Conservation (phyloP, 345 rosid genomes). For the Excoecaria cochinchinensis region DNA sequence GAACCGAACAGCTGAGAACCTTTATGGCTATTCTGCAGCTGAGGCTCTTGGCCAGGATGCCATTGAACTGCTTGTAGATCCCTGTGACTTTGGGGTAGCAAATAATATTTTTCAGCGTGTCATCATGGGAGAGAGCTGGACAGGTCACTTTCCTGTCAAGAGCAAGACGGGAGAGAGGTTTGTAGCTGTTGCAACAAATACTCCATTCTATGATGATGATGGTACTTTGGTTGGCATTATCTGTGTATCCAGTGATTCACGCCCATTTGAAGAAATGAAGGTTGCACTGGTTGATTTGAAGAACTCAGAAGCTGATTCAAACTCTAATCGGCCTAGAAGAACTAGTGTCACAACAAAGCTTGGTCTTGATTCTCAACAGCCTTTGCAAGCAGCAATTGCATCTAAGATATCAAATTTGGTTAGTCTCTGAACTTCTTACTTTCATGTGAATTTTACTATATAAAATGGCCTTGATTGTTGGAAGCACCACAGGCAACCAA, state of each 20-base stretch:
- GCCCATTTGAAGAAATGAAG: constrained; percentile 47
- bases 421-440: constrained; percentile 36
- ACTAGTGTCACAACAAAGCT: constrained; percentile 61
- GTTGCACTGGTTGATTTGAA: constrained; percentile 32
- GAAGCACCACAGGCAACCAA: constrained; percentile 62
- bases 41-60: constrained; percentile 81
- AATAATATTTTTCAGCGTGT: constrained; percentile 51
- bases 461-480: constrained; percentile 32
- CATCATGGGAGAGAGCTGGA: constrained; percentile 74
- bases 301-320: constrained; percentile 47
- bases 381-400: constrained; percentile 80
- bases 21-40: constrained; percentile 72
- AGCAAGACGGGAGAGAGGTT: constrained; percentile 69
- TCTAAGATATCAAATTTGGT: constrained; percentile 93
- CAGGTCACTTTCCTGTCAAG: constrained; percentile 86
- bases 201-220: constrained; percentile 77
- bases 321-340: constrained; percentile 41
- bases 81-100: constrained; percentile 52
- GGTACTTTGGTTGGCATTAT: constrained; percentile 73
- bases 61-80: constrained; percentile 65
- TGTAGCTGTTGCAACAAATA: constrained; percentile 56
- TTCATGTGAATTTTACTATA: constrained; percentile 18
- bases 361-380: constrained; percentile 89
- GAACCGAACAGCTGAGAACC: constrained; percentile 81
- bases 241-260: constrained; percentile 63